Base-by-base conservation (phyloP, 2,329 filamentous ascomycete species). In the Dothiorella sarmentorum region DNA sequence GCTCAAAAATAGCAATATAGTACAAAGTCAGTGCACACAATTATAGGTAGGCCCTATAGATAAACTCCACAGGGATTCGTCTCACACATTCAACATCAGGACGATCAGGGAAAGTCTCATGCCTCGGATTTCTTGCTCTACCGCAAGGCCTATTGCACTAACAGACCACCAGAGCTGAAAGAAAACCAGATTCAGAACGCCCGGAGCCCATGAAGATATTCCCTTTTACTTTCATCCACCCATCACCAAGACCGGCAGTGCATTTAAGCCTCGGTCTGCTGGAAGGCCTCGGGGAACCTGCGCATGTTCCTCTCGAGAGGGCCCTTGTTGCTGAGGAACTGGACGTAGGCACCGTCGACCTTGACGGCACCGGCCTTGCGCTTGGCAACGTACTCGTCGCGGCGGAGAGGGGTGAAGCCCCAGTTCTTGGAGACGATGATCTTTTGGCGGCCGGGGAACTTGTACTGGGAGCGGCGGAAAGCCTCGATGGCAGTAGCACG, bases 361-460 rank as follows among this genome's bases (percentile, higher is more conserved):
- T 93, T 90, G 82, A 99, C 88, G 76, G 86, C 88, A 76, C 94
- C 94, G 73, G 88, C 89, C 76, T 91, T 85, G 86, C 96, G 95
- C 84, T 93, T 90, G 80, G 91, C 86, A 76, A 96, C 83, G 84
- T 97, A 99, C 80, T 99, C 94, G 71, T 97, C 94, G 72, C 94
- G 92, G 75, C 91, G 89, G 73, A 99, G 90, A 76, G 92, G 92
- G 65, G 94, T 99, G 90, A 99, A 99, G 71, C 94, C 94, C 94
- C 94, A 99, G 88, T 99, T 99, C 91, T 97, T 99, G 85, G 90
- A 95, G 82, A 97, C 88, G 75, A 99, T 97, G 84, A 99, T 97
- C 91, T 99, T 99, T 87, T 99, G 94, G 82, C 94, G 93, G 80
- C 94, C 94, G 69, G 94, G 94, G 90, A 99, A 99, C 89, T 97